Evolutionary conservation across 495 filamentous ascomycete genomes (phyloP).

Genomic region (Xylona heveae): DNA sequence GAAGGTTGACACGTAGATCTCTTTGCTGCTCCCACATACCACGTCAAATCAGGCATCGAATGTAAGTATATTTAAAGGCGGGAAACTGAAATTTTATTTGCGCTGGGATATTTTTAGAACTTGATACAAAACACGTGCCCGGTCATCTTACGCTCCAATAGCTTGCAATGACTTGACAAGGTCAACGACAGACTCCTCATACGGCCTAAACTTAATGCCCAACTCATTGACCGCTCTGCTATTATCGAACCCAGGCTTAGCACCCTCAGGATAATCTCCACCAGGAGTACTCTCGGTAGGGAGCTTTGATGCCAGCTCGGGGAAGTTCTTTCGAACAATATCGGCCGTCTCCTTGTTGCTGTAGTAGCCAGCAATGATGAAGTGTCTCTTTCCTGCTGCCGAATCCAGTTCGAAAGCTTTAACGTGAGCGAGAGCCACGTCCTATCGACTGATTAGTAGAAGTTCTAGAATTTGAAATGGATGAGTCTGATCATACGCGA

Average conservation of each 20-base stretch:
- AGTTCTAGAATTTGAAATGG: background rate
- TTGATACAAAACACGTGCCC: too few relatives aligned
- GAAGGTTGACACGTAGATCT: too few relatives aligned
- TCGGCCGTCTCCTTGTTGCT: slow-evolving; percentile 44
- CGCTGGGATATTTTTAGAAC: too few relatives aligned
- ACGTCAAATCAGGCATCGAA: too few relatives aligned
- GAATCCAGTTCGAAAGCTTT: slow-evolving; percentile 43
- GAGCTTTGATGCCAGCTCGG: slow-evolving; percentile 22
- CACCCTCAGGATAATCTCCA: background rate
- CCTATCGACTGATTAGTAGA: slow-evolving; percentile 7
- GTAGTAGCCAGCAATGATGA: slow-evolving; percentile 40
- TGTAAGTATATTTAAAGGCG: too few relatives aligned
- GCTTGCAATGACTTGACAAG: background rate
- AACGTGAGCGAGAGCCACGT: slow-evolving; percentile 52
- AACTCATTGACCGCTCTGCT: background rate
- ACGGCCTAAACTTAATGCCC: background rate
- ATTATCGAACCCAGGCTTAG: background rate
- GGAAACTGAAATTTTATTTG: too few relatives aligned
- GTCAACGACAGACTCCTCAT: background rate
- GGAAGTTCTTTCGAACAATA: slow-evolving; percentile 39
- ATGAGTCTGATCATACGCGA: slow-evolving; percentile 9
- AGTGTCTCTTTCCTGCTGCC: slow-evolving; percentile 50
- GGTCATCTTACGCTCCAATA: background rate
- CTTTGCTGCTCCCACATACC: too few relatives aligned
- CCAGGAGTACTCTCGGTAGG: background rate